phyloP scores from a whole-genome alignment of 768 basidiomycete species.

The Mycena rosella region DNA sequence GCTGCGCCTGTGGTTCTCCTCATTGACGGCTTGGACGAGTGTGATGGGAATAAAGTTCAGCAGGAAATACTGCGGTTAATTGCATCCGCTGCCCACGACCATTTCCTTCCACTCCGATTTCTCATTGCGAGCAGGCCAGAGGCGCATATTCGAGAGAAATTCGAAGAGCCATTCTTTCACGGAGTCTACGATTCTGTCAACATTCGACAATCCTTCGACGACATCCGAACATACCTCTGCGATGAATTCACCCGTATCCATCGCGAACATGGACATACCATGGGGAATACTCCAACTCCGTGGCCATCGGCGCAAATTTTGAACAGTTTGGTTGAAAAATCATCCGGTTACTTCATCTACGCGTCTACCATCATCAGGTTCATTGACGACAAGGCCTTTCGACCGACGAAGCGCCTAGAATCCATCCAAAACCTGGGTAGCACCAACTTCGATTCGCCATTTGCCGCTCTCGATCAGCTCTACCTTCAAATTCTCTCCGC shows the following conservation, averaged over 20 bases:
- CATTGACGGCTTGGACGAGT: slow-evolving; percentile 9
- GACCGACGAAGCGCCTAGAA: neutral
- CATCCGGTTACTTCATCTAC: slow-evolving; percentile 21
- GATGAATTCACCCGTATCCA: slow-evolving; percentile 11
- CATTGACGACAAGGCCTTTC: neutral
- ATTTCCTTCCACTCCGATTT: neutral
- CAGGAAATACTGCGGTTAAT: neutral
- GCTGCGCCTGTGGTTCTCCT: too few relatives aligned
- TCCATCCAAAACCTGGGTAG: neutral
- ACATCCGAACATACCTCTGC: neutral
- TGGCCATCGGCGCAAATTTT: neutral
- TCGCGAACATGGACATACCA: neutral
- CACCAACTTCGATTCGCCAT: neutral
- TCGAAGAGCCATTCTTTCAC: neutral
- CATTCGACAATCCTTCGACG: neutral
- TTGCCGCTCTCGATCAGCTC: neutral
- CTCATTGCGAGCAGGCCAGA: slow-evolving; percentile 13
- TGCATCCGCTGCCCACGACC: too few relatives aligned
- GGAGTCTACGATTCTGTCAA: neutral
- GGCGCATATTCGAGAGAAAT: neutral
- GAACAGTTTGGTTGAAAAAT: neutral
- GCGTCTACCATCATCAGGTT: slow-evolving; percentile 3
- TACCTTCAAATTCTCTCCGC: neutral
- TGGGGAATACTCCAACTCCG: neutral
- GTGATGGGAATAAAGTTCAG: neutral